Evolutionary conservation across 495 filamentous ascomycete species (phyloP), one percentile per base, ranked within the genome.

Genomic region (Evernia prunastri): DNA sequence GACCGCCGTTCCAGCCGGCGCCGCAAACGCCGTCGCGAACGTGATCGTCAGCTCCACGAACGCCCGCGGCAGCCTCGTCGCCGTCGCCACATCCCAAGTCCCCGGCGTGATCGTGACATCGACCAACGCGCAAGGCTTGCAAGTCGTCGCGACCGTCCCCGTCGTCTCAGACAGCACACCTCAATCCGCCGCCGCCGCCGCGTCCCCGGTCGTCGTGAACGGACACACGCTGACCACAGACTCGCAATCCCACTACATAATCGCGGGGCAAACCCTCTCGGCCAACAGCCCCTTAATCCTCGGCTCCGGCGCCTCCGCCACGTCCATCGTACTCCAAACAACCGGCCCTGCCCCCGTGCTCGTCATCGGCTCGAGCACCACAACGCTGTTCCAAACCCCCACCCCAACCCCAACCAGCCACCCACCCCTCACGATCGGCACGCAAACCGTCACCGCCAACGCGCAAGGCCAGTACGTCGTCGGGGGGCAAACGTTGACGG

Each of bases 291-390:
- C 56, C 10, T 11, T 59, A 0, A 8, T 42, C 56, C 39, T 59
- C 39, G 56, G 56, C 25, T 39, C 56, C n/a, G 56, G 56, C 39
- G 13, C 36, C 56, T 37, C 35, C 39, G 25, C 35, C 1, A 59
- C 56, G 36, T 35, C 56, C 11, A 8, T 59, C 35, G 2, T 59
- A 20, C 25, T 59, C 1, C 56, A 59, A 59, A 59, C 56, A 25
- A 25, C 56, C 7, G 39, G 39, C 0, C 12, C 18, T 27, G 35
- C 25, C 4, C 35, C 56, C n/a, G 56, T 59, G 25, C 56, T 59
- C n/a, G 18, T 59, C 0, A n/a, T 59, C 20, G 56, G 56, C 12
- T 59, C 56, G 4, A 59, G 56, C 56, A 59, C 56, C 56, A 39
- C 56, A 42, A 59, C 56, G 5, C 29, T 54, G 7, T 29, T 54